Base-by-base conservation (phyloP, 371 early-diverging fungal genomes). In the Actinomortierella wolfii region DNA sequence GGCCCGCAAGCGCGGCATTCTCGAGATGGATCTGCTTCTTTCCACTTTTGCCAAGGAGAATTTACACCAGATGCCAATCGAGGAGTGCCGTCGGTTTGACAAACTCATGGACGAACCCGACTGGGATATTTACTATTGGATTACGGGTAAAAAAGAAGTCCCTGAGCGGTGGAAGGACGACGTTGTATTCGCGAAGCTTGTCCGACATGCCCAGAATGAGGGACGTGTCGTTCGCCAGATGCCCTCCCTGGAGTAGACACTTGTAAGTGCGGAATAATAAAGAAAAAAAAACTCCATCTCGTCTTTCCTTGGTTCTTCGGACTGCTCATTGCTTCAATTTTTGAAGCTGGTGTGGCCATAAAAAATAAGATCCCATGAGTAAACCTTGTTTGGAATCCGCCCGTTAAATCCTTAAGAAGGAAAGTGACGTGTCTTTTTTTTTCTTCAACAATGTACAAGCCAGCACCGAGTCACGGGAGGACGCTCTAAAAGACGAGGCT, bases 61-160 rank as follows among this genome's bases (percentile, higher is more conserved):
- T 62, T 74, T 96, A 43, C 56, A 64, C 7, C 43, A 54, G 1
- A 79, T 96, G 67, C 54, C 77, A 20, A 62, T 74, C 44, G 75
- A 74, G 7, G 86, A 93, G 59, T 77, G 97, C 61, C 77, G 76
- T 11, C 86, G 94, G 61, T 90, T 91, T 54, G 98, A 96, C 68
- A 63, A 79, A 54, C 75, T 98, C 54, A 78, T 98, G 71, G 90
- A 94, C 67, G 92, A 94, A 62, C 92, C 93, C 28, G 97, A 97
- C 76, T 97, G 97, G 97, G 97, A 96, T 76, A 92, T 97, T 60
- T 97, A 92, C 69, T 95, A 97, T 68, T 97, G 94, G 93, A 87
- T 87, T 4, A 92, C 91, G 0, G 78, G 81, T 25, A 88, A 88
- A 69, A 90, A 89, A 59, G 66, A 77, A 15, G 74, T 86, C 11